Evolutionary conservation across 1,284 basidiomycete genomes (phyloP).

Genomic region (Moniliophthora roreri): DNA sequence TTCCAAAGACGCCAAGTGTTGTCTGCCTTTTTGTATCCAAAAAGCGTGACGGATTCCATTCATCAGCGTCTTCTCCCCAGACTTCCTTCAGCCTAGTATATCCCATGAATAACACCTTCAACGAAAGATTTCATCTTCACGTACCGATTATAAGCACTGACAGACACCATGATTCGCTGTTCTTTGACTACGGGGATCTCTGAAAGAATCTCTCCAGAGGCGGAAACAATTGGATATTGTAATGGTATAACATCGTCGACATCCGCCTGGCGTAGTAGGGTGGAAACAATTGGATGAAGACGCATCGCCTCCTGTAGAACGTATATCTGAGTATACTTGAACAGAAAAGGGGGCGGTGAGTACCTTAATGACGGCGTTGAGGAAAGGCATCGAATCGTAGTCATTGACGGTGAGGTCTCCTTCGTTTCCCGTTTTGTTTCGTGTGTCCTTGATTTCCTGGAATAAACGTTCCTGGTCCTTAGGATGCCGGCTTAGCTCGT

Average conservation of each 20-base stretch:
- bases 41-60: conserved; percentile 20
- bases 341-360: background rate
- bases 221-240: conserved; percentile 12
- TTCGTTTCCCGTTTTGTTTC: conserved; percentile 3
- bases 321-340: background rate
- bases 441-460: conserved; percentile 24
- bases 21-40: conserved; percentile 9
- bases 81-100: conserved; percentile 8
- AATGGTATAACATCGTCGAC: conserved; percentile 22
- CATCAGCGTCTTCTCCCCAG: conserved; percentile 14
- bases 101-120: background rate
- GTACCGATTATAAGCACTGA: conserved; percentile 19
- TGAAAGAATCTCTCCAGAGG: conserved; percentile 12
- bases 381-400: conserved; percentile 26
- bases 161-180: conserved; percentile 11
- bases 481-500: conserved; percentile 23
- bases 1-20: conserved; percentile 15
- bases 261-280: conserved; percentile 11
- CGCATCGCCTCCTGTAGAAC: conserved; percentile 19
- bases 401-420: conserved; percentile 25
- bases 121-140: background rate
- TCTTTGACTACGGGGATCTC: conserved; percentile 19
- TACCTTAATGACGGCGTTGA: conserved; percentile 24
- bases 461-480: conserved; percentile 23
- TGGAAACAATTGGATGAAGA: conserved; percentile 17